Percentiles rank a stretch among this genome's conserved stretches.
phyloP scores from a whole-genome alignment of 202 grass and related monocot genomes.

The Carex arenaria region DNA sequence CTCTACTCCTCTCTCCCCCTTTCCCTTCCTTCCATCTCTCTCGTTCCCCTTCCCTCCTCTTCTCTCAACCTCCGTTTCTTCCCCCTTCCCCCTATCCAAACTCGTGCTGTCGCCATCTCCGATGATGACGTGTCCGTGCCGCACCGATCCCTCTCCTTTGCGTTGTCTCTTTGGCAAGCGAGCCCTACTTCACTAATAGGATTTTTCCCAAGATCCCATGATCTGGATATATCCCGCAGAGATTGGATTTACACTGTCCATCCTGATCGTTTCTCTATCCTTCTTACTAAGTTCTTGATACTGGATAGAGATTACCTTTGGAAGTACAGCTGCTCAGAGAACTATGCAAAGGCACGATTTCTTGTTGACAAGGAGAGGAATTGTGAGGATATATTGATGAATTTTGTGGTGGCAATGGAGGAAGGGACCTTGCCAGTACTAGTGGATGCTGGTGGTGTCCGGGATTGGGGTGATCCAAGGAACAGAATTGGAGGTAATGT shows the following conservation, averaged over 20 bases:
- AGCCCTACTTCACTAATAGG: constrained; percentile 33
- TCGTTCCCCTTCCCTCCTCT: constrained; percentile 36
- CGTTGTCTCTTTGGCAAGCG: constrained; percentile 48
- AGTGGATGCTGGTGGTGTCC: constrained; percentile 45
- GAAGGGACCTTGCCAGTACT: constrained; percentile 44
- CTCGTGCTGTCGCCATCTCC: constrained; percentile 42
- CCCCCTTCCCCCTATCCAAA: constrained; percentile 48
- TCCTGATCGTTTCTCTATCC: constrained; percentile 67
- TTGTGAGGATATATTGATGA: constrained; percentile 96
- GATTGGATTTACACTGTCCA: constrained; percentile 62
- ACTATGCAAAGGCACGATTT: constrained; percentile 42
- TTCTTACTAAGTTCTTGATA: constrained; percentile 82
- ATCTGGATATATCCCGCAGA: constrained; percentile 46
- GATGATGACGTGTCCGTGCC: constrained; percentile 62
- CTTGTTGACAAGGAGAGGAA: constrained; percentile 66
- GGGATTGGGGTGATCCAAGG: constrained; percentile 92
- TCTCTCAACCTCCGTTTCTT: constrained; percentile 91
- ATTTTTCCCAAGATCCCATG: constrained; percentile 77
- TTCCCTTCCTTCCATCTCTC: constrained; percentile 25
- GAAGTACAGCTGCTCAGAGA: constrained; percentile 64
- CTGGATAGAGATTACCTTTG: constrained; percentile 36
- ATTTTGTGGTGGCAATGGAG: constrained; percentile 64
- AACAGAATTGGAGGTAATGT: constrained; percentile 37
- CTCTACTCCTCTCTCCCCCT: constrained; percentile 26
- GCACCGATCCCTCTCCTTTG: constrained; percentile 46